Percentiles rank a stretch among this genome's conserved stretches.
Evolutionary conservation across 176 grass and related monocot species (phyloP).

Genomic region (Triticum turgidum): DNA sequence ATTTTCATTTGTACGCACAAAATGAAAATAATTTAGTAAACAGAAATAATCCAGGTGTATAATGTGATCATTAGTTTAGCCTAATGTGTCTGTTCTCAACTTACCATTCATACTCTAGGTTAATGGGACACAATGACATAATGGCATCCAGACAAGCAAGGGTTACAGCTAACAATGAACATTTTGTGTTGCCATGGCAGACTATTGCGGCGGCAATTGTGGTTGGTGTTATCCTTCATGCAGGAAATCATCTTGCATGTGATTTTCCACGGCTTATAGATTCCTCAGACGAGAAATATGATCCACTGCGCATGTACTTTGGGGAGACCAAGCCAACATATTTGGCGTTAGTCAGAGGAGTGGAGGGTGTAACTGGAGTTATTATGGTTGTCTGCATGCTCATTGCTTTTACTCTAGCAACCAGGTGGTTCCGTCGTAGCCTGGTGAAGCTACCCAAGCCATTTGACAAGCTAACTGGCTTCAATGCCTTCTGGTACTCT

Average conservation of each 20-base stretch:
- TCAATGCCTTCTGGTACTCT: conserved; percentile 99
- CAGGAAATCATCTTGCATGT: conserved; percentile 67
- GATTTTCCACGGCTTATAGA: conserved; percentile 83
- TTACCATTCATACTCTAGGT: not conserved
- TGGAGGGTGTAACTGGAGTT: conserved; percentile 81
- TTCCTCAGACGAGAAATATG: conserved; percentile 56
- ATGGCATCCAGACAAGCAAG: not conserved
- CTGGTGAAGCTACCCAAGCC: conserved; percentile 81
- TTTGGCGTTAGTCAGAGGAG: conserved; percentile 45
- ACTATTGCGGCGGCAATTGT: conserved; percentile 85
- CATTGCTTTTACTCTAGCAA: conserved; percentile 86
- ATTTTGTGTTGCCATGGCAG: conserved; percentile 60
- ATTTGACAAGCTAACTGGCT: conserved; percentile 87
- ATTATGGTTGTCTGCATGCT: conserved; percentile 86
- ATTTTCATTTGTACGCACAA: conserved; percentile 8
- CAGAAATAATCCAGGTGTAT: not conserved
- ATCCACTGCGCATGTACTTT: conserved; percentile 48
- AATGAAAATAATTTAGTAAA: not conserved
- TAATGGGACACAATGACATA: not conserved
- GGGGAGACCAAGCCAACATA: conserved; percentile 72
- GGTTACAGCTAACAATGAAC: conserved; percentile 23
- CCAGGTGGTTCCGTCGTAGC: conserved; percentile 94
- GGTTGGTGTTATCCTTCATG: conserved; percentile 83
- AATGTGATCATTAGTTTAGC: not conserved
- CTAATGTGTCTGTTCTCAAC: not conserved